Evolutionary conservation across 345 rosid species (phyloP), one percentile per base, ranked within the genome.

Genomic region (Hypericum perforatum): DNA sequence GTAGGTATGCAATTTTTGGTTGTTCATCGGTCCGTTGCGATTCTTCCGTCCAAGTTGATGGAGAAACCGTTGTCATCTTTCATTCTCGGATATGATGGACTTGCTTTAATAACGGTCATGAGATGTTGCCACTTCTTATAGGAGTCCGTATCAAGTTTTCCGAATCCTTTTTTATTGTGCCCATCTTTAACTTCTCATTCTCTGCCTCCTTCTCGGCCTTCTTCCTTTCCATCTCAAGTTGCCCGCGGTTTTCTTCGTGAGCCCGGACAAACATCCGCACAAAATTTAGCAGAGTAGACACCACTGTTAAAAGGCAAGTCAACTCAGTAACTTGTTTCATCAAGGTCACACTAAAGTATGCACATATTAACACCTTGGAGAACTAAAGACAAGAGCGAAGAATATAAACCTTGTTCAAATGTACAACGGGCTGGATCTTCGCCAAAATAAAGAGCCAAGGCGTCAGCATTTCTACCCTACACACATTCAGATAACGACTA

Each of bases 231-330:
- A 70, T 45, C 63, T 81, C 95, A 10, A 73, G 66, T 68, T 76
- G 89, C 77, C 73, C 81, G 78, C 80, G 66, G 75, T 86, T 86
- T 64, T 83, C 95, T 11, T 70, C 70, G 2, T 81, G 89, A n/a
- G 96, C 85, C 48, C 74, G 86, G 47, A 71, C 71, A 63, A 84
- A 82, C 77, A 84, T 79, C 74, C 71, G 73, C 57, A 78, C 82
- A 69, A 87, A 87, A 74, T 79, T 84, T 56, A 71, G 86, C 57
- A 87, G 68, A 5, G 86, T 87, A 58, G 96, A 78, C 37, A 87
- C 92, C 68, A 87, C 96, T 84, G 66, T 54, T 69, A 36, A 62
- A 62, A 63, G 11, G 43, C 64, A 54, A 22, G 32, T 22, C 1
- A 22, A 22, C 4, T 22, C 32, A 22, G 32, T 4, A 22, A 22